Base-by-base conservation (phyloP, 495 filamentous ascomycete species). In the Trichoderma orchidacearum region DNA sequence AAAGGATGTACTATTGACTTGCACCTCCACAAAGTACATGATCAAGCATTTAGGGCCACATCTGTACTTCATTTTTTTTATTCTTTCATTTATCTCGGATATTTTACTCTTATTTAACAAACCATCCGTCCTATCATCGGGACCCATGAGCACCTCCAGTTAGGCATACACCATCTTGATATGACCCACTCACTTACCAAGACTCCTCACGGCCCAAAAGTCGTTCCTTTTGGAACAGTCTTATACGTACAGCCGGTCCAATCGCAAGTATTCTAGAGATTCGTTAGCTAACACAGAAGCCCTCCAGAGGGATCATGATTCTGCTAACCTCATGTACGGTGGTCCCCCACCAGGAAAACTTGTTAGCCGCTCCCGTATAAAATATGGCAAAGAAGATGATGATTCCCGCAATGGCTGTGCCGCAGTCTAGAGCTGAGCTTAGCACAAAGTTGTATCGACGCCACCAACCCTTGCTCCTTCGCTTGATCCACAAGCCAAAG, bases 401-500 rank as follows among this genome's bases (percentile, higher is more conserved):
- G 54, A 68, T 65, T 11, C 62, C 66, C 5, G 64, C 63, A 12
- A 68, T 41, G 4, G 66, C 66, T 15, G 67, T 60, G 13, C 64
- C 66, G 18, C 59, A 63, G 23, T 63, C 63, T 8, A 68, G 53
- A 4, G 62, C 62, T 11, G 66, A 63, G 17, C 63, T 63, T 29
- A 68, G 58, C 25, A 68, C 62, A 30, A 65, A 68, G 56, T 67
- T 65, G 52, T 68, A 68, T 63, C 67, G 63, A 12, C 58, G 60
- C 63, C 72, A 74, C 73, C 73, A 76, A 38, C 67, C 66, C 41
- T 71, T 72, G 58, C 64, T 71, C 9, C 54, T 63, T 11, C 62
- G 62, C 38, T 68, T 69, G 51, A 74, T 68, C 56, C 71, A 58
- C 58, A 69, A 62, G 57, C 74, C 72, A 66, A 77, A 77, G 55